Conservation (phyloP, 2,329 filamentous ascomycete genomes). For the Lachnellula subtilissima region DNA sequence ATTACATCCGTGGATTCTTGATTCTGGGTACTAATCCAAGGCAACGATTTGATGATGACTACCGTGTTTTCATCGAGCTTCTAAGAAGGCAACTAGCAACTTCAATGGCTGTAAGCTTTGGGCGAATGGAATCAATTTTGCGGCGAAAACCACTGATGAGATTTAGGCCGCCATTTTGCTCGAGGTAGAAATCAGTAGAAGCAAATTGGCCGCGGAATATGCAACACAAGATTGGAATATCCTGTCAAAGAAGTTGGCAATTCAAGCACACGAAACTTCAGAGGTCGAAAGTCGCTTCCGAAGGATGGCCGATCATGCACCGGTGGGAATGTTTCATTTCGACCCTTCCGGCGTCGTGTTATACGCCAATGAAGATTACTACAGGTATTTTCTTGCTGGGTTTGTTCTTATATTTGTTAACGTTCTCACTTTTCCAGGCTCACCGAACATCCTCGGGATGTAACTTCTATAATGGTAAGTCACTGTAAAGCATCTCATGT, state of each 20-base stretch:
- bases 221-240: constrained; percentile 64
- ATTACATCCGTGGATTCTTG: constrained; percentile 61
- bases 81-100: constrained; percentile 55
- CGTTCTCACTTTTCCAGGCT: constrained; percentile 49
- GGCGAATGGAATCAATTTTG: too few relatives aligned
- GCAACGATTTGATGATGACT: constrained; percentile 68
- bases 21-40: constrained; percentile 67
- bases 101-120: constrained; percentile 46
- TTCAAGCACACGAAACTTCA: constrained; percentile 46
- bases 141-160: background rate
- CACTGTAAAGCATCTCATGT: background rate
- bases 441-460: constrained; percentile 36
- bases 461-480: constrained; percentile 35
- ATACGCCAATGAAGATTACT: constrained; percentile 67
- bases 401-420: background rate
- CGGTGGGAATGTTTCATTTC: constrained; percentile 67
- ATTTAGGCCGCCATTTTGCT: constrained; percentile 57
- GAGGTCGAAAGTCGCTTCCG: constrained; percentile 61
- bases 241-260: constrained; percentile 60
- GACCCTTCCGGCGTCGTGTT: constrained; percentile 57
- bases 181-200: constrained; percentile 63
- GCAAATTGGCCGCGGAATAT: constrained; percentile 50
- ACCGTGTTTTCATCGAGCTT: constrained; percentile 59
- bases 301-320: constrained; percentile 67
- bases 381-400: constrained; percentile 23